Evolutionary conservation across 176 grass and related monocot genomes (phyloP), one percentile per base, ranked within the genome.

Genomic region (Raddia guianensis): DNA sequence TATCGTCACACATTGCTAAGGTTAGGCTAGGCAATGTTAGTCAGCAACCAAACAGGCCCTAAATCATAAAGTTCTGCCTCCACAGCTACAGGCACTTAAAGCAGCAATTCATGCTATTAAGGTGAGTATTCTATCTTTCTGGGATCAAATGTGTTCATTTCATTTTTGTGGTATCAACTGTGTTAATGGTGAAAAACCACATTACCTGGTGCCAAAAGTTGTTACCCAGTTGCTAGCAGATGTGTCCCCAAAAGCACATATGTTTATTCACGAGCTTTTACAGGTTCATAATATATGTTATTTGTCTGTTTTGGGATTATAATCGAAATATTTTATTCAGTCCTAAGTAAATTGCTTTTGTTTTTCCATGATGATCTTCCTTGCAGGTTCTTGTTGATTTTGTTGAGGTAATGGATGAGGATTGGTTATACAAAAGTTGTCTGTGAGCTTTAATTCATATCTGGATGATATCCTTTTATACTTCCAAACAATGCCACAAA

Each of bases 401-500:
- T 93, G 96, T 96, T 79, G 89, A 89, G 84, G 93, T 90, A 53
- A 86, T 99, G 58, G 77, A 90, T 58, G 90, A 88, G 59, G 85
- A 95, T 72, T 95, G 96, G 93, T 82, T 99, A 76, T 88, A 86
- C 76, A 88, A 86, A 91, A 82, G 89, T 75, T 81, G 14, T 56
- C 81, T 73, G 60, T 47, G 53, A 69, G 78, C 70, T 84, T 84
- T 70, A 79, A 69, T 82, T 86, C 89, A 12, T 65, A 77, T 89
- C 16, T 85, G 49, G 97, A 99, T 90, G 90, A 96, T 79, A 76
- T 99, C 70, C 80, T 79, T 63, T 57, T 99, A 27, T 86, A 91
- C 62, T 99, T 99, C 58, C 97, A 99, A 73, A 96, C 92, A 12
- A 93, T 99, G 90, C 97, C 97, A 46, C 93, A 96, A 78, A 96